These are phyloP conservation scores for Colletotrichum sublineola DNA, from an alignment of 2,329 filamentous ascomycete genomes.

Conservation along the genomic window DNA sequence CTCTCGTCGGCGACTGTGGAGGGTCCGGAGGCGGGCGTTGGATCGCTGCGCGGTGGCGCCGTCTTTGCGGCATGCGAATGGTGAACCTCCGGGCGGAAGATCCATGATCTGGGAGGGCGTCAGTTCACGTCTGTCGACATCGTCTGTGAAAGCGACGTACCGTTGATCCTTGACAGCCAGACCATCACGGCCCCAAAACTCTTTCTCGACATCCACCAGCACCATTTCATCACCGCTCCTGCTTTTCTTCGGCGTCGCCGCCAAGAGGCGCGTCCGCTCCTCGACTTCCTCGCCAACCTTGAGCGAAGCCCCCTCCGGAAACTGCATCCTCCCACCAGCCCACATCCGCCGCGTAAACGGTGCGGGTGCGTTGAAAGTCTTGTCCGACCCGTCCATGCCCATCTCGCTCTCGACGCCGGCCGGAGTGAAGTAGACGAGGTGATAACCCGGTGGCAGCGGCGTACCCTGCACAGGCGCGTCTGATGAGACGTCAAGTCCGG, in stretches of 20 bases:
- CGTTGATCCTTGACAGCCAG: constrained; percentile 68
- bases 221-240: constrained; percentile 72
- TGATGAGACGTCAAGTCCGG: constrained; percentile 55
- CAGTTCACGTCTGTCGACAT: background rate
- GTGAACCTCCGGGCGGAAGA: constrained; percentile 57
- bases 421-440: constrained; percentile 75
- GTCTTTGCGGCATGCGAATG: constrained; percentile 36
- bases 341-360: constrained; percentile 77
- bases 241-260: constrained; percentile 67
- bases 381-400: constrained; percentile 72
- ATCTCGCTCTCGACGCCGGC: constrained; percentile 66
- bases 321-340: constrained; percentile 72
- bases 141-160: constrained; percentile 45
- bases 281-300: constrained; percentile 67
- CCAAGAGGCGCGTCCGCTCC: constrained; percentile 69
- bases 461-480: constrained; percentile 58
- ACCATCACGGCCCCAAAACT: constrained; percentile 65
- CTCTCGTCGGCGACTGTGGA: constrained; percentile 15
- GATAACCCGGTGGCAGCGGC: constrained; percentile 69
- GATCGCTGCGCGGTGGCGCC: constrained; percentile 35
- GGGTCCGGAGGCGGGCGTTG: constrained; percentile 6
- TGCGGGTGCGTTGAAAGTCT: constrained; percentile 68
- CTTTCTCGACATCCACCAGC: constrained; percentile 74
- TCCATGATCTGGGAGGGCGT: constrained; percentile 53
- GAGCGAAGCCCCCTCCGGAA: constrained; percentile 54